These are phyloP conservation scores for Fagus sylvatica DNA, from an alignment of 306 rosid genomes.

Conservation along the genomic window DNA sequence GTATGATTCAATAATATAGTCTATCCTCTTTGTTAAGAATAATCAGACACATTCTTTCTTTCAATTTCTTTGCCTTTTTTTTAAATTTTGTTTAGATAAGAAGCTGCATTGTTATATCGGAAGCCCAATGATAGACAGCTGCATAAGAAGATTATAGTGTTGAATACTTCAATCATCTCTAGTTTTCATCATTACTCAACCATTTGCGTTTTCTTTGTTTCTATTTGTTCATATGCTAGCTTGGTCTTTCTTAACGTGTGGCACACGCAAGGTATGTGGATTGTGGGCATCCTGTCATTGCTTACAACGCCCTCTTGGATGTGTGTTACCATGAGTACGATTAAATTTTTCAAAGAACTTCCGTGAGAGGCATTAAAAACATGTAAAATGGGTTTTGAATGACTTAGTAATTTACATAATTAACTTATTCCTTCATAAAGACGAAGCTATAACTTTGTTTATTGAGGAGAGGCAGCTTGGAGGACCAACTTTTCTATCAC, in stretches of 20 bases:
- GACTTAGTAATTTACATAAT: constrained; percentile 5
- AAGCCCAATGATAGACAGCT: not conserved
- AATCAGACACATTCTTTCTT: not conserved
- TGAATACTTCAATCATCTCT: too few species aligned
- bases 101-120: not conserved
- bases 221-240: not conserved
- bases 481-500: too few species aligned
- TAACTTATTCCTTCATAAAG: not conserved
- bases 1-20: too few species aligned
- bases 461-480: too few species aligned
- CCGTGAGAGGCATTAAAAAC: constrained; percentile 24
- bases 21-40: not conserved
- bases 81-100: not conserved
- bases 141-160: too few species aligned
- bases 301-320: too few species aligned
- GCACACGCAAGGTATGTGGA: too few species aligned
- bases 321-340: too few species aligned
- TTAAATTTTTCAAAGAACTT: not conserved
- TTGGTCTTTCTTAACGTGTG: not conserved
- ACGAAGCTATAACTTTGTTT: not conserved
- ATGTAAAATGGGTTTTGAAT: constrained; percentile 29
- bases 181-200: too few species aligned
- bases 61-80: not conserved
- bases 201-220: too few species aligned
- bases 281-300: too few species aligned